phyloP scores from a whole-genome alignment of 2,329 filamentous ascomycete genomes.

The Xylariaceae sp. region DNA sequence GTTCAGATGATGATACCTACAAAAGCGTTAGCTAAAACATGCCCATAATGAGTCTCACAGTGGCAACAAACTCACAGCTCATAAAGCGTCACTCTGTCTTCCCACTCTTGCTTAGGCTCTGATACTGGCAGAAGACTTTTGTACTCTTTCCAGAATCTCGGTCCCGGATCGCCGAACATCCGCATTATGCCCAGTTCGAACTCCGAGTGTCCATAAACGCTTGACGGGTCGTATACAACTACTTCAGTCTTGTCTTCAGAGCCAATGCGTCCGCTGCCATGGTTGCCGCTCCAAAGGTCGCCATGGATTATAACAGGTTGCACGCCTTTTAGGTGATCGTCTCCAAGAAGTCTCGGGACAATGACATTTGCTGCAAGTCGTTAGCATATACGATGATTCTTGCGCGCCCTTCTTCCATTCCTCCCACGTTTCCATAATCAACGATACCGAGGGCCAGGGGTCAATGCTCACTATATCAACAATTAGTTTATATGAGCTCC shows the following conservation, averaged over 20 bases:
- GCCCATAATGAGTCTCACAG: neutral
- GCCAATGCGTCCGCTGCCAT: constrained; percentile 62
- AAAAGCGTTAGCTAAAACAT: constrained; percentile 4
- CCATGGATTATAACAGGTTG: constrained; percentile 83
- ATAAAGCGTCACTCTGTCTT: constrained; percentile 79
- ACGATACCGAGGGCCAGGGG: no score
- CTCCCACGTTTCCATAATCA: no score
- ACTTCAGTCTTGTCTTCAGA: constrained; percentile 57
- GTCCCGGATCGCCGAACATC: constrained; percentile 89
- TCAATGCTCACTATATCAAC: no score
- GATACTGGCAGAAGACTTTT: constrained; percentile 71
- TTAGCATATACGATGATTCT: no score
- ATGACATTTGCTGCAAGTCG: constrained; percentile 48
- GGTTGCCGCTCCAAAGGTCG: constrained; percentile 91
- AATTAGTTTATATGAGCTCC: no score
- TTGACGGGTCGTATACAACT: constrained; percentile 78
- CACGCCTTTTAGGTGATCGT: constrained; percentile 62
- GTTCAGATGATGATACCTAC: constrained; percentile 84
- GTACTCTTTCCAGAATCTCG: constrained; percentile 74
- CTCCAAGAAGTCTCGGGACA: constrained; percentile 73
- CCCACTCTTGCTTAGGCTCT: constrained; percentile 78
- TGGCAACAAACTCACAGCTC: constrained; percentile 62
- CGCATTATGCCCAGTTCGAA: constrained; percentile 92
- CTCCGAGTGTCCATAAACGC: constrained; percentile 82
- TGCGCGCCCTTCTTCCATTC: no score